These are phyloP conservation scores for Aciculosporium take DNA, from an alignment of 2,329 filamentous ascomycete species.

Conservation along the genomic window DNA sequence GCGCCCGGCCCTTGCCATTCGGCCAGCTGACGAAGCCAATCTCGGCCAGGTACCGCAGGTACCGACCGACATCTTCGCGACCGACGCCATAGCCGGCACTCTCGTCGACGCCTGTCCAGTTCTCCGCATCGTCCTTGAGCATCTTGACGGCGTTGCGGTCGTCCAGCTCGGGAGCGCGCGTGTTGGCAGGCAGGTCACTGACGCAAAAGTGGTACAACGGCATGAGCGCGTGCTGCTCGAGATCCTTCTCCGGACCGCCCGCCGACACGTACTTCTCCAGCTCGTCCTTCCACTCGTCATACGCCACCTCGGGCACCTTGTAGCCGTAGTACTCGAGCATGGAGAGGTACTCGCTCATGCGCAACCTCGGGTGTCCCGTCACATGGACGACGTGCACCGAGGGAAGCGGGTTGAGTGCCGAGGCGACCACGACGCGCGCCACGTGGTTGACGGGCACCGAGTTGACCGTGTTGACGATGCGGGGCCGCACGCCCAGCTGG, in stretches of 20 bases:
- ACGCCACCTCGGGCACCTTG: conserved; percentile 62
- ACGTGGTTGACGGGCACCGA: conserved; percentile 79
- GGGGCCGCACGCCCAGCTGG: conserved; percentile 58
- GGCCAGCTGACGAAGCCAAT: conserved; percentile 18
- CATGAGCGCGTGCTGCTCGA: conserved; percentile 24
- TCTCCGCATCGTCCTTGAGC: conserved; percentile 45
- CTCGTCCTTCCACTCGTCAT: conserved; percentile 25
- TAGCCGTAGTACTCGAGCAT: conserved; percentile 56
- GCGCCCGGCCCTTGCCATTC: conserved; percentile 13
- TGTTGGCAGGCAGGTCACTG: conserved; percentile 51
- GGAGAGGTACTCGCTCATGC: conserved; percentile 45
- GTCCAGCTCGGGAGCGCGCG: conserved; percentile 51
- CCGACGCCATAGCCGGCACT: conserved; percentile 27
- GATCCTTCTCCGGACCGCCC: conserved; percentile 12
- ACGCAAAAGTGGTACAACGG: conserved; percentile 57
- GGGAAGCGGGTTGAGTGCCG: conserved; percentile 46
- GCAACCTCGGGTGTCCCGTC: conserved; percentile 46
- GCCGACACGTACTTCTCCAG: conserved; percentile 17
- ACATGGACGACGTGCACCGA: conserved; percentile 55
- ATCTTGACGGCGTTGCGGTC: conserved; percentile 48
- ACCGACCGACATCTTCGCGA: conserved; percentile 14
- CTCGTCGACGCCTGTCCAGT: conserved; percentile 43
- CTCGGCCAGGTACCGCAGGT: conserved; percentile 16
- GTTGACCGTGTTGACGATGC: conserved; percentile 79
- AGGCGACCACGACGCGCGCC: conserved; percentile 61